Conservation (phyloP, 1,284 basidiomycete species). For the Ceratobasidium papillatum region DNA sequence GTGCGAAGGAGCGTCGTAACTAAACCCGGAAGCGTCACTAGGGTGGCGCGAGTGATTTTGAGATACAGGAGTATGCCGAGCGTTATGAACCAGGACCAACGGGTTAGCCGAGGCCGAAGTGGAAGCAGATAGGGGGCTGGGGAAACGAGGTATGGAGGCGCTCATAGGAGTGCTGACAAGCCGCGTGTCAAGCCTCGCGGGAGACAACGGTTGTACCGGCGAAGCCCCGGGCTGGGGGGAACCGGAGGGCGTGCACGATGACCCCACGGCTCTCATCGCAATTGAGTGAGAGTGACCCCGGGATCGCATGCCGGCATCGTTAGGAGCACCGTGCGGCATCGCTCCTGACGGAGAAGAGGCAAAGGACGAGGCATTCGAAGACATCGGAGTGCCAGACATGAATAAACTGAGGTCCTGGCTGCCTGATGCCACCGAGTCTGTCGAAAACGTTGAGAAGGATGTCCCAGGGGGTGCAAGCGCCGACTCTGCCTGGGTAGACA, state of each 20-base stretch:
- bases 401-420: constrained; percentile 29
- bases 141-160: constrained; percentile 28
- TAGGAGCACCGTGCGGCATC: background rate
- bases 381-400: constrained; percentile 12
- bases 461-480: constrained; percentile 4
- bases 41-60: constrained; percentile 38
- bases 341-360: constrained; percentile 26
- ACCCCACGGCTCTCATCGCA: constrained; percentile 23
- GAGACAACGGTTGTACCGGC: constrained; percentile 14
- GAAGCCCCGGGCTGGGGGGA: constrained; percentile 17
- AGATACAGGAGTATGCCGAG: constrained; percentile 17
- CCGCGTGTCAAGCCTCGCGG: constrained; percentile 34
- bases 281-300: constrained; percentile 27
- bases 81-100: constrained; percentile 28
- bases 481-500: constrained; percentile 4
- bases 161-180: constrained; percentile 20
- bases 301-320: constrained; percentile 6
- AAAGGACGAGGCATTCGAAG: constrained; percentile 19
- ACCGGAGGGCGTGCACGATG: constrained; percentile 17
- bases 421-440: constrained; percentile 5
- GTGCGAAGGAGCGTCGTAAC: constrained; percentile 10
- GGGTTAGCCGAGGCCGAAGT: constrained; percentile 30
- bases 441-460: constrained; percentile 34
- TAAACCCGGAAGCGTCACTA: constrained; percentile 32
- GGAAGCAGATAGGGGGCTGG: constrained; percentile 30